A percentile compares a stretch with the other conserved stretches of the same genome.
Conservation (phyloP, 169 alveolate genomes). For the Cryptosporidium muris region DNA sequence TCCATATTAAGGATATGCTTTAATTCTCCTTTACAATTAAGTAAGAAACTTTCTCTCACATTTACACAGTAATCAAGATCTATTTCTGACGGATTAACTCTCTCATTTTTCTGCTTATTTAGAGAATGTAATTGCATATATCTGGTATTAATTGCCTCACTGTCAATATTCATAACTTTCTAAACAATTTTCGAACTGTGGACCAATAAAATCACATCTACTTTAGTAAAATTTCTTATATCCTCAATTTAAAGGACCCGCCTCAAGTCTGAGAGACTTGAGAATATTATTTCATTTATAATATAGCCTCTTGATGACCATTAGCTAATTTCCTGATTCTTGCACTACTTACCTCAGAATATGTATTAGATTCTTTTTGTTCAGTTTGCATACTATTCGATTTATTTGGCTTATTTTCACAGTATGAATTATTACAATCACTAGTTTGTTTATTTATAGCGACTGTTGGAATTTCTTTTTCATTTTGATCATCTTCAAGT, state of each 20-base stretch:
- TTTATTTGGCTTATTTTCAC: not conserved
- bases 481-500: constrained; percentile 11
- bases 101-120: constrained; percentile 19
- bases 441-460: constrained; percentile 11
- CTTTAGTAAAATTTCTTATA: too few relatives aligned
- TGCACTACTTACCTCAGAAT: too few relatives aligned
- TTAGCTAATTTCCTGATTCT: too few relatives aligned
- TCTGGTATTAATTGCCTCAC: constrained; percentile 67
- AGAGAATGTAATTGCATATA: constrained; percentile 59
- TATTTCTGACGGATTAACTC: constrained; percentile 5
- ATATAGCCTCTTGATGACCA: too few relatives aligned
- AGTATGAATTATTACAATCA: not conserved
- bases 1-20: constrained; percentile 13
- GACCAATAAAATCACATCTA: too few relatives aligned
- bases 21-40: constrained; percentile 57
- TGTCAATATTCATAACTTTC: constrained; percentile 50
- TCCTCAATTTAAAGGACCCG: too few relatives aligned
- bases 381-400: too few relatives aligned
- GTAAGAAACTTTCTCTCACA: constrained; percentile 47
- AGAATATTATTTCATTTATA: too few relatives aligned
- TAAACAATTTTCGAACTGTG: too few relatives aligned
- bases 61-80: constrained; percentile 22
- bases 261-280: too few relatives aligned
- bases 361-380: too few relatives aligned
- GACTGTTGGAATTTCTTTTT: constrained; percentile 16